A percentile compares a stretch with the other conserved stretches of the same genome.
Evolutionary conservation across 345 rosid species (phyloP).

Genomic region (Linum lewisii): DNA sequence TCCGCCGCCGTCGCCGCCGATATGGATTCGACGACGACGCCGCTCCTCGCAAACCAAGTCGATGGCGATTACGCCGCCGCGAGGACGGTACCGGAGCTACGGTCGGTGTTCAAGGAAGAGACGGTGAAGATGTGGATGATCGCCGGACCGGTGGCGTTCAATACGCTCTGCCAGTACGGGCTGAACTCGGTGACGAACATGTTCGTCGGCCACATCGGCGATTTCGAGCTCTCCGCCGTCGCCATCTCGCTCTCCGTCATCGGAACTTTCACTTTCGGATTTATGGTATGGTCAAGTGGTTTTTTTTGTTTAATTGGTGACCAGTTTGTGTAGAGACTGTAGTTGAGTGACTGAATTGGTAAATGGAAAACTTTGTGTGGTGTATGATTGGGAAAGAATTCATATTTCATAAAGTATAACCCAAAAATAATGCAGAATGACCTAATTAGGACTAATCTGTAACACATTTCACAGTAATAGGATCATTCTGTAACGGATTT

Average conservation of each 20-base stretch:
- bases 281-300: conserved; percentile 33
- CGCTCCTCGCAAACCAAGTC: neutral
- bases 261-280: conserved; percentile 70
- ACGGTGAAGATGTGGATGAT: conserved; percentile 55
- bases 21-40: conserved; percentile 35
- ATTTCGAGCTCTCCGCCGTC: conserved; percentile 55
- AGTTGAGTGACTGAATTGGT: too few relatives aligned
- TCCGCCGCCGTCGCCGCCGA: neutral
- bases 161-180: conserved; percentile 42
- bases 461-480: too few relatives aligned
- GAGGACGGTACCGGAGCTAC: conserved; percentile 30
- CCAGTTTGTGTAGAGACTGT: too few relatives aligned
- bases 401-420: too few relatives aligned
- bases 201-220: conserved; percentile 64
- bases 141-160: conserved; percentile 46
- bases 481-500: too few relatives aligned
- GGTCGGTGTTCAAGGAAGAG: conserved; percentile 35
- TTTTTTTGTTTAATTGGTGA: neutral
- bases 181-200: conserved; percentile 43
- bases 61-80: conserved; percentile 41
- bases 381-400: too few relatives aligned
- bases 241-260: conserved; percentile 56
- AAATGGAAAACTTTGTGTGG: too few relatives aligned
- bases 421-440: too few relatives aligned
- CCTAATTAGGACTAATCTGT: too few relatives aligned